Evolutionary conservation across 768 basidiomycete genomes (phyloP), one percentile per base, ranked within the genome.

Genomic region (Rubroboletus pulcherrimus): DNA sequence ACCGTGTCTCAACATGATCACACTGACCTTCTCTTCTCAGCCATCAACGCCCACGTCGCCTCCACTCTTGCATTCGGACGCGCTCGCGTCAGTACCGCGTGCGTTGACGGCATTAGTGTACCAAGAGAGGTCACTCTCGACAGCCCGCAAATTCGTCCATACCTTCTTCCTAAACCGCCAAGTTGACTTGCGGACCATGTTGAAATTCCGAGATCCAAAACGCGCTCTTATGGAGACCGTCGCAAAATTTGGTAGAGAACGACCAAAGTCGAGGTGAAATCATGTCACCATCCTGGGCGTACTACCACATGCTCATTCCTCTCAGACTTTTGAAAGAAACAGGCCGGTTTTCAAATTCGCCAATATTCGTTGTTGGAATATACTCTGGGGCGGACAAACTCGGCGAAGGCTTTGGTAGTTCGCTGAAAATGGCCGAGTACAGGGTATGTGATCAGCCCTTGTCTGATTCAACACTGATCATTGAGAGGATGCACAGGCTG

Each of bases 351-450:
- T 89, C 92, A 1, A 90, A 91, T 63, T 87, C 93, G 4, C 95
- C 97, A 1, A 81, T 95, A 38, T 99, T 89, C 71, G 89, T 97
- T n/a, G 88, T 96, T n/a, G 97, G 93, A 17, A 88, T 97, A 56
- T 98, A 83, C 70, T 91, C 85, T 24, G 93, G 85, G 39, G 77
- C 73, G 55, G 91, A 83, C 69, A 83, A 97, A 72, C 82, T 99
- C 2, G 93, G 95, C 6, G 95, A 99, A 73, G 94, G 95, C 14
- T 93, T 95, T 66, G 97, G 97, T 50, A 87, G 84, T 61, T 94
- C 91, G 3, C 74, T 98, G 52, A 86, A 83, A 70, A 98, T 98
- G 96, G 93, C 93, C 15, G 93, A 98, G 73, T 95, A 83, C 74
- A 79, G 96, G 54, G 93, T 93, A 72, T 50, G 83, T 21, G 29